Evolutionary conservation across 768 basidiomycete species (phyloP).

Genomic region (Chalciporus piperatus): DNA sequence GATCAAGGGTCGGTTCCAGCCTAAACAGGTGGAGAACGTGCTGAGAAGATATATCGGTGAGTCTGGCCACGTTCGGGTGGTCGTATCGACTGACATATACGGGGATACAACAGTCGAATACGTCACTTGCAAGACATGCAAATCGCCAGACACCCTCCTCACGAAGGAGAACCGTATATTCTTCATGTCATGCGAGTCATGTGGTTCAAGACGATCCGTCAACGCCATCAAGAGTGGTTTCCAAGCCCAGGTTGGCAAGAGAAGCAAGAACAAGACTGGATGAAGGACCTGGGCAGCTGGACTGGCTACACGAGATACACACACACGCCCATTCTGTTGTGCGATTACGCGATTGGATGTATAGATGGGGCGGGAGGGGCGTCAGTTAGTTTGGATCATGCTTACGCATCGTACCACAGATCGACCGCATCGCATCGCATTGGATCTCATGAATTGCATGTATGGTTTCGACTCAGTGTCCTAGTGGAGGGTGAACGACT

Average conservation of each 20-base stretch:
- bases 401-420: constrained; percentile 10
- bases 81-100: neutral
- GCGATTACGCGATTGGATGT: neutral
- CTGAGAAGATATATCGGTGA: constrained; percentile 92
- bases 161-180: constrained; percentile 98
- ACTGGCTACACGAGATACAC: neutral
- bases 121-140: constrained; percentile 99
- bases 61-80: constrained; percentile 23
- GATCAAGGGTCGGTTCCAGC: constrained; percentile 97
- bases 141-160: constrained; percentile 94
- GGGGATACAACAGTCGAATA: constrained; percentile 71
- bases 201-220: constrained; percentile 87
- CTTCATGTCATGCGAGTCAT: constrained; percentile 94
- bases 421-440: constrained; percentile 18
- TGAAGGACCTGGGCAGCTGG: constrained; percentile 38
- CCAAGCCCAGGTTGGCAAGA: constrained; percentile 92
- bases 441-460: constrained; percentile 19
- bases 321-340: neutral
- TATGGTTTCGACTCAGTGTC: constrained; percentile 5
- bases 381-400: neutral
- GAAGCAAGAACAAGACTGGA: constrained; percentile 78
- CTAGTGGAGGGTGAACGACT: too few species aligned
- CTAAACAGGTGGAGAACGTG: constrained; percentile 98
- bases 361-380: neutral
- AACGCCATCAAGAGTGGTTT: constrained; percentile 98